Percentiles rank a stretch among this genome's conserved stretches.
phyloP scores from a whole-genome alignment of 495 filamentous ascomycete genomes.

The Beverwykella pulmonaria region DNA sequence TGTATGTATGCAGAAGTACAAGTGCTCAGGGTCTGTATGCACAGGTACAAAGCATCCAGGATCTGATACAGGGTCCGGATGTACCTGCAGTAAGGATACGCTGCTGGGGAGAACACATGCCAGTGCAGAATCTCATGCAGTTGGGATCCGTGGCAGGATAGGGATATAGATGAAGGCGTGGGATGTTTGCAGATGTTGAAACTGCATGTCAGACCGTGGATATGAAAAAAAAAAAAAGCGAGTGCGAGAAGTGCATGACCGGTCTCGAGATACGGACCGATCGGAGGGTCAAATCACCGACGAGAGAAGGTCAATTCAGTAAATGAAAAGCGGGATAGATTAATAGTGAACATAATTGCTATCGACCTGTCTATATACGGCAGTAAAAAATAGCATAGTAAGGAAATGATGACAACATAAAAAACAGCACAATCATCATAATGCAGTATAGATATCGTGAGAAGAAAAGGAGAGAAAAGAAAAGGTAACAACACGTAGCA shows the following conservation, averaged over 20 bases:
- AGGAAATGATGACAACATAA: background rate
- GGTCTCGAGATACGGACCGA: background rate
- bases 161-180: conserved; percentile 14
- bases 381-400: background rate
- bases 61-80: background rate
- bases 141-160: background rate
- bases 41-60: background rate
- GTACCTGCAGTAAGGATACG: conserved; percentile 28
- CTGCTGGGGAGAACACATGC: conserved; percentile 1
- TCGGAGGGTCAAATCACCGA: background rate
- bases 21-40: background rate
- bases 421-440: conserved; percentile 8
- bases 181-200: background rate
- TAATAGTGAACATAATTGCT: background rate
- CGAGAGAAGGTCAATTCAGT: background rate
- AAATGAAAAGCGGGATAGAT: background rate
- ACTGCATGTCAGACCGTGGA: conserved; percentile 5
- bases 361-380: conserved; percentile 2
- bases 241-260: background rate
- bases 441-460: conserved; percentile 1
- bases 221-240: background rate
- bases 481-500: too few relatives aligned
- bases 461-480: background rate
- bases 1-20: background rate
- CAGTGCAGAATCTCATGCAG: background rate